Evolutionary conservation across 2,329 filamentous ascomycete genomes (phyloP), one percentile per base, ranked within the genome.

Genomic region (Paraphaeosphaeria sporulosa): DNA sequence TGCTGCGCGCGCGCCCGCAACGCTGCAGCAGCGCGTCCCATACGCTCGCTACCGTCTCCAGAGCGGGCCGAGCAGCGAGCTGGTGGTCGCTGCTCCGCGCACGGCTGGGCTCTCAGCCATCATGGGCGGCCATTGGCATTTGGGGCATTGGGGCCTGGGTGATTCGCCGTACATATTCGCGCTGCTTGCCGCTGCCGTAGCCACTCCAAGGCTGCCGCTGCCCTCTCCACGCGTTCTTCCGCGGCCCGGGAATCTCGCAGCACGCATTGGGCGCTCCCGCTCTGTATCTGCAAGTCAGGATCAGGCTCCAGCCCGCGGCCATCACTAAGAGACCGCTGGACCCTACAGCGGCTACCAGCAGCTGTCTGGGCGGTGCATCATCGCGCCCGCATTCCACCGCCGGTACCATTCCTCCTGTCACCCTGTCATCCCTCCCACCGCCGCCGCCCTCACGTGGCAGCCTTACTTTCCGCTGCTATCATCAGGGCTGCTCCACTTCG

Each of bases 281-380:
- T 40, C 36, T 57, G 27, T 13, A n/a, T 34, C 54, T 57, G 54
- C 54, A 49, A 57, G 54, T 57, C 54, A 40, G 15, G 38, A 17
- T 40, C 38, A n/a, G 38, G 38, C 38, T 40, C 38, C 38, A 40
- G 38, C 38, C 51, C 38, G 6, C 17, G 17, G 38, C 23, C 40
- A n/a, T 57, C 27, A 32, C 38, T 21, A 48, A 60, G 59, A 27
- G 3, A 27, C 25, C 3, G 25, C 25, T 27, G 25, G 3, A 53
- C 63, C 63, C 58, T 66, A 66, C 62, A 62, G 60, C 59, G 60
- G 60, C 62, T 64, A 61, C 58, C 58, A 58, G 57, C 60, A 62
- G 53, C 27, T 60, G 59, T 43, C 51, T 60, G 49, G 49, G 36
- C 50, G 50, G 50, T 52, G 36, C 50, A 60, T 57, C 60, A 59